Conservation (phyloP, 345 rosid species). For the Corchorus olitorius region DNA sequence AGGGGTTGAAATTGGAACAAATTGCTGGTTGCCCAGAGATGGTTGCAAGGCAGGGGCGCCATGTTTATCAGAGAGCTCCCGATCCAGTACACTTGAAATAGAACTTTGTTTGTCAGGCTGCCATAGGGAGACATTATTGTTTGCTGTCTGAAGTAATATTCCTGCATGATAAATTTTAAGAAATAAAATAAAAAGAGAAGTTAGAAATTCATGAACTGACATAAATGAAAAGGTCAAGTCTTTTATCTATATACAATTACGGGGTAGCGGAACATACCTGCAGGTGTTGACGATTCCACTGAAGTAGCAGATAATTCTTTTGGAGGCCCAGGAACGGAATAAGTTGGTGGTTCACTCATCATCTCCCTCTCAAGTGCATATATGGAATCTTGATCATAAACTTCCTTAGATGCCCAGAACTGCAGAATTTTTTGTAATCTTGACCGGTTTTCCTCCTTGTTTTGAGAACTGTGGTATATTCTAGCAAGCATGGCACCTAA, state of each 20-base stretch:
- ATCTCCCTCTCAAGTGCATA: slow-evolving; percentile 82
- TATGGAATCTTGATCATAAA: slow-evolving; percentile 84
- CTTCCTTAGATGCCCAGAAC: slow-evolving; percentile 97
- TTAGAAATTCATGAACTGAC: slow-evolving; percentile 2
- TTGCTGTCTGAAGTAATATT: slow-evolving; percentile 40
- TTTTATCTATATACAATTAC: background rate
- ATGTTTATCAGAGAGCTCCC: slow-evolving; percentile 57
- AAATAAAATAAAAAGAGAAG: background rate
- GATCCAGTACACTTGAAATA: slow-evolving; percentile 43
- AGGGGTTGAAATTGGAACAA: slow-evolving; percentile 59
- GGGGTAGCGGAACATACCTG: slow-evolving; percentile 30
- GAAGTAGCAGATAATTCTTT: slow-evolving; percentile 50
- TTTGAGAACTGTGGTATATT: slow-evolving; percentile 79
- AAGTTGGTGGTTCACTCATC: slow-evolving; percentile 64
- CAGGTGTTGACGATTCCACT: slow-evolving; percentile 39
- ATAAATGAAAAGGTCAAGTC: background rate
- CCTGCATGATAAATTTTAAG: slow-evolving; percentile 35
- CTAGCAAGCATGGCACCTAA: slow-evolving; percentile 92
- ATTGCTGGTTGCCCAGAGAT: slow-evolving; percentile 56
- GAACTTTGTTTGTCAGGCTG: slow-evolving; percentile 55
- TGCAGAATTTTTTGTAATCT: slow-evolving; percentile 89
- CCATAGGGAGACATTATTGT: slow-evolving; percentile 53
- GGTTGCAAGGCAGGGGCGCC: slow-evolving; percentile 36
- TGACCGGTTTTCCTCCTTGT: slow-evolving; percentile 84
- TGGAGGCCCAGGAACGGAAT: slow-evolving; percentile 55